These are phyloP conservation scores for Thielaviopsis ethacetica DNA, from an alignment of 2,329 filamentous ascomycete species.

Conservation along the genomic window DNA sequence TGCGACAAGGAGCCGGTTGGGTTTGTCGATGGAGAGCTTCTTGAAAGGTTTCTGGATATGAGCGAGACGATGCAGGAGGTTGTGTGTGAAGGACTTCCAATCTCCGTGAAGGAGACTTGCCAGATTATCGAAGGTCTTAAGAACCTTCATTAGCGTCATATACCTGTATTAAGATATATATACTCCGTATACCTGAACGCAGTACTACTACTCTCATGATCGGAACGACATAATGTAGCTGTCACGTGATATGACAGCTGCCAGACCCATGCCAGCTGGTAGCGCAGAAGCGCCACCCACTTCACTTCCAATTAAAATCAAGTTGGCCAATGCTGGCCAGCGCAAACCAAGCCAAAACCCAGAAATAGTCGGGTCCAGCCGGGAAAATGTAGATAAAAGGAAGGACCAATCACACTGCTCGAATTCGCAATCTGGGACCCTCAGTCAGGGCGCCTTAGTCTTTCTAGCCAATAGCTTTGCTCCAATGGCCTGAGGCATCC, in stretches of 20 bases:
- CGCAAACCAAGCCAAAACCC: not conserved
- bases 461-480: not conserved
- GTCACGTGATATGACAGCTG: not conserved
- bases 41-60: slow-evolving; percentile 70
- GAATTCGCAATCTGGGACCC: slow-evolving; percentile 10
- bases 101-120: slow-evolving; percentile 45
- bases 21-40: slow-evolving; percentile 82
- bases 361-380: slow-evolving; percentile 9
- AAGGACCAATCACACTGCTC: slow-evolving; percentile 5
- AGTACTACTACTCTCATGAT: too few relatives aligned
- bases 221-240: not conserved
- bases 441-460: not conserved
- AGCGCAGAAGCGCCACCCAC: slow-evolving; percentile 1
- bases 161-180: not conserved
- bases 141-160: slow-evolving; percentile 35
- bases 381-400: slow-evolving; percentile 2
- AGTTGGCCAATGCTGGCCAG: not conserved
- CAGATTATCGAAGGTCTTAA: slow-evolving; percentile 46
- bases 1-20: slow-evolving; percentile 62
- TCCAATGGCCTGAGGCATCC: slow-evolving; percentile 11
- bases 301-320: not conserved
- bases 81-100: slow-evolving; percentile 39
- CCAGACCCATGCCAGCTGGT: too few relatives aligned
- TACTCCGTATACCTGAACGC: not conserved
- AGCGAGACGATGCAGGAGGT: slow-evolving; percentile 38